Base-by-base conservation (phyloP, 495 filamentous ascomycete species). In the Penicillium daleae region DNA sequence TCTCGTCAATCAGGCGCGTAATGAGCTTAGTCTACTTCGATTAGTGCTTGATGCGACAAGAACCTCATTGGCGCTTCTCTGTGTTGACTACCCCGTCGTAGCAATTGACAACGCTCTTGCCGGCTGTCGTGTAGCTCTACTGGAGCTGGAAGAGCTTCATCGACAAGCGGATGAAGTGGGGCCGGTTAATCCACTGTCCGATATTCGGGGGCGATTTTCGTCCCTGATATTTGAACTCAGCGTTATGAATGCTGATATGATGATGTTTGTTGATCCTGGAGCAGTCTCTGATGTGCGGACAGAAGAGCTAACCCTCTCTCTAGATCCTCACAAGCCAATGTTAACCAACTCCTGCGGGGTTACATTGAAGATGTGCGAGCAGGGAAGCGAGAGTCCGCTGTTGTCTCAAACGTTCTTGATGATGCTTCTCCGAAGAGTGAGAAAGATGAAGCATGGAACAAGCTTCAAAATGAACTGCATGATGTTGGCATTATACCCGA, bases 171-270 rank as follows among this genome's bases (percentile, higher is more conserved):
- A 27, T 39, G 51, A 46, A 21, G 31, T 60, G 7, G 61, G 56
- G 4, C 31, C 35, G 3, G 48, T 53, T 24, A 52, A 26, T 26
- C 59, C 49, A 21, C 37, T 66, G 19, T 48, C n/a, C 15, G 62
- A 70, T 8, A 63, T 70, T 29, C 57, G 62, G 31, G 65, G 39
- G 29, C 52, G 60, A 0, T 37, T 68, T 6, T 63, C 65, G 2
- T 65, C 59, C 3, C n/a, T 63, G 17, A 52, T 57, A 9, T 70
- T 61, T 51, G 68, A 60, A n/a, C 56, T 70, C 6, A 60, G 35
- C 35, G 55, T 65, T 31, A 52, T 68, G 22, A 68, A 65, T 57
- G 59, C 50, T 6, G 59, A 68, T 63, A 59, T 68, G 62, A 62
- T 62, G 59, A 68, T 66, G 68, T 70, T 13, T 46, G 68, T 70